Percentiles rank a stretch among this genome's conserved stretches.
Evolutionary conservation across 305 asterid genomes (phyloP).

Genomic region (Fraxinus albicans): DNA sequence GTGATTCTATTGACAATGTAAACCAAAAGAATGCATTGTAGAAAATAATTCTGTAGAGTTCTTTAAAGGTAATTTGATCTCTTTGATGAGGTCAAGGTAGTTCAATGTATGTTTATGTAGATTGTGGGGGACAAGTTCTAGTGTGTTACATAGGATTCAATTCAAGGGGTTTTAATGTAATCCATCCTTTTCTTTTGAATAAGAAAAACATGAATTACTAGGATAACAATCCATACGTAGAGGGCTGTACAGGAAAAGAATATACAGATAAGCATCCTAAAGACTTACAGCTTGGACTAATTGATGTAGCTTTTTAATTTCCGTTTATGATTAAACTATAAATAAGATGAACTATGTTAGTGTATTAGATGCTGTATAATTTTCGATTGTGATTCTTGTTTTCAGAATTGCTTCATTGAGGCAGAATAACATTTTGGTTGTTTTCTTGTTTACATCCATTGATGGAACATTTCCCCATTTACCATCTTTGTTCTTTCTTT

Average conservation of each 20-base stretch:
- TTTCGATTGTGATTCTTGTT: background rate
- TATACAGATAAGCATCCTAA: background rate
- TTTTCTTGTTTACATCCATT: background rate
- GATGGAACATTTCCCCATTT: background rate
- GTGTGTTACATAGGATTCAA: background rate
- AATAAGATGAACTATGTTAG: background rate
- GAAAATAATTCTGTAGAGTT: background rate
- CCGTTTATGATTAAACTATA: background rate
- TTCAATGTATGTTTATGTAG: background rate
- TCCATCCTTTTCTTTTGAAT: background rate
- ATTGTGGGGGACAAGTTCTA: background rate
- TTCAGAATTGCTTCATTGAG: background rate
- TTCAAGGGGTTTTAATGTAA: background rate
- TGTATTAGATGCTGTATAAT: background rate
- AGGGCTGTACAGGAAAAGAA: background rate
- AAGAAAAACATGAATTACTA: background rate
- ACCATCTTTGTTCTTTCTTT: background rate
- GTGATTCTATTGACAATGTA: background rate
- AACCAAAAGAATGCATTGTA: background rate
- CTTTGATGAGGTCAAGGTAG: background rate
- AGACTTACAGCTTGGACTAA: background rate
- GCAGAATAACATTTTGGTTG: background rate
- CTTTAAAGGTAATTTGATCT: background rate
- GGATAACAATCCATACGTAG: background rate
- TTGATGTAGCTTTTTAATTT: background rate